Conservation (phyloP, 2,329 filamentous ascomycete genomes). For the Lasiodiplodia theobromae region DNA sequence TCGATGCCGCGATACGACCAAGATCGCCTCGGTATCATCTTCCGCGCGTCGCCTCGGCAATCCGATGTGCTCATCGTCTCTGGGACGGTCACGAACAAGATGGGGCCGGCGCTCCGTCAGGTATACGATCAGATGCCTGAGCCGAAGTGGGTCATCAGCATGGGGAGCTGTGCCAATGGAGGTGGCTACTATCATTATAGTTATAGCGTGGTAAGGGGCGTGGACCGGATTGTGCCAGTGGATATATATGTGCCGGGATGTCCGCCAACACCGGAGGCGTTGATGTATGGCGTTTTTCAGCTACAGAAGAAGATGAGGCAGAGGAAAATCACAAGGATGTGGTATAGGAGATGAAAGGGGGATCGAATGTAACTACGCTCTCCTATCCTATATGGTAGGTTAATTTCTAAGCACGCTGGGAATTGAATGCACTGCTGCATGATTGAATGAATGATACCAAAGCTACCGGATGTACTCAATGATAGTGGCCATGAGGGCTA, state of each 20-base stretch:
- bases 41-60: constrained; percentile 87
- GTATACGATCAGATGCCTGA: constrained; percentile 97
- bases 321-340: constrained; percentile 63
- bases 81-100: constrained; percentile 93
- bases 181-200: constrained; percentile 89
- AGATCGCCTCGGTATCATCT: constrained; percentile 89
- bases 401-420: too few species aligned
- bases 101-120: constrained; percentile 88
- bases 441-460: too few species aligned
- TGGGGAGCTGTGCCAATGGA: constrained; percentile 85
- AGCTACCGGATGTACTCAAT: too few species aligned
- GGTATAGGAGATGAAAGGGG: constrained; percentile 60
- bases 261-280: constrained; percentile 61
- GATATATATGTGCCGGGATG: constrained; percentile 85
- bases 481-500: too few species aligned
- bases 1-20: constrained; percentile 93
- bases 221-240: constrained; percentile 81
- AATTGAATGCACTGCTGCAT: too few species aligned
- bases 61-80: constrained; percentile 96
- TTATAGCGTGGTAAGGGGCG: constrained; percentile 79
- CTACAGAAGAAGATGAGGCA: constrained; percentile 79
- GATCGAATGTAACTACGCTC: too few species aligned
- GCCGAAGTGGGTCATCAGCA: constrained; percentile 83
- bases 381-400: too few species aligned
- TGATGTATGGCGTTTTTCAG: constrained; percentile 73